Evolutionary conservation across 2,329 filamentous ascomycete genomes (phyloP).

Genomic region (Exophiala mesophila): DNA sequence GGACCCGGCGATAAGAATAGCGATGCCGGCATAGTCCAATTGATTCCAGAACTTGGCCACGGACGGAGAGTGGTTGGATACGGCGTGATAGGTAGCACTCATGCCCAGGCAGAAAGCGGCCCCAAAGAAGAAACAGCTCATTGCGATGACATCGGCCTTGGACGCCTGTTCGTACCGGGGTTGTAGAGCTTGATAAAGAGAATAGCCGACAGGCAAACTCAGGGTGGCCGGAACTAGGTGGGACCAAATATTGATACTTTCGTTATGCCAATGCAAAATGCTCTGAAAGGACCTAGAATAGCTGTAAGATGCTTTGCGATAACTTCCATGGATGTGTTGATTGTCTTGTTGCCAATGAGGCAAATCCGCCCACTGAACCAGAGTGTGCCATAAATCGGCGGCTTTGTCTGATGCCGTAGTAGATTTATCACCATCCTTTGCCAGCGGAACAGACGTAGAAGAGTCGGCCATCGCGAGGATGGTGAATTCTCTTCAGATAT

Average conservation of each 20-base stretch:
- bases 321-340: constrained; percentile 62
- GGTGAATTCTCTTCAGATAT: too few species aligned
- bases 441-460: too few species aligned
- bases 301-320: constrained; percentile 59
- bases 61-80: constrained; percentile 74
- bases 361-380: constrained; percentile 46
- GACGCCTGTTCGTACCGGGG: constrained; percentile 63
- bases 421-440: too few species aligned
- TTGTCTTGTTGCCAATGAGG: constrained; percentile 59
- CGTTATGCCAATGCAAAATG: constrained; percentile 61
- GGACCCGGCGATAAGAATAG: constrained; percentile 83
- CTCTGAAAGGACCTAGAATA: constrained; percentile 55
- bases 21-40: constrained; percentile 90
- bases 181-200: constrained; percentile 54
- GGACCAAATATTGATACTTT: constrained; percentile 67
- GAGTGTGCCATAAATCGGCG: constrained; percentile 29
- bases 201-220: constrained; percentile 35
- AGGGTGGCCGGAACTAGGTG: constrained; percentile 64
- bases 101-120: constrained; percentile 69
- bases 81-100: constrained; percentile 78
- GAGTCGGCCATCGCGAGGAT: too few species aligned
- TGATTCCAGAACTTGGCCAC: constrained; percentile 85
- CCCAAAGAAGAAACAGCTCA: constrained; percentile 73
- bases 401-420: constrained; percentile 15
- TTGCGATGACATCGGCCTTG: constrained; percentile 62